Base-by-base conservation (phyloP, 768 basidiomycete genomes). In the Rubroboletus pulcherrimus region DNA sequence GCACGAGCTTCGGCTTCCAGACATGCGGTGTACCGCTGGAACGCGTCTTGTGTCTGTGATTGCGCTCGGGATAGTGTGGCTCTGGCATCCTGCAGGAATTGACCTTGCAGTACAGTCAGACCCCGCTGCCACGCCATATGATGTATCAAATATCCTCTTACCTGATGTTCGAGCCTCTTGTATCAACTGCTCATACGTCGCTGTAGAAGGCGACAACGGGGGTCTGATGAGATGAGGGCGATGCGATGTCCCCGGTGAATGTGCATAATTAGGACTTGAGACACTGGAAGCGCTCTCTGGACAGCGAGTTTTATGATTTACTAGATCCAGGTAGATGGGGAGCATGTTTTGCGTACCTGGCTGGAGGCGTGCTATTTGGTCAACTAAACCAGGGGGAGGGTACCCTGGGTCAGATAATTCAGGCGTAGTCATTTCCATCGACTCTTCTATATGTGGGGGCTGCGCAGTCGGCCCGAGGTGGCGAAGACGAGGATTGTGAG, bases 401-500 rank as follows among this genome's bases (percentile, higher is more conserved):
- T 71, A 71, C 29, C 70, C 72, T 53, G 66, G 56, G 60, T 71
- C 70, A 21, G 71, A 73, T 44, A 71, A 56, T 53, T 71, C 70
- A 38, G 70, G 70, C 51, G 70, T 71, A 47, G 70, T 68, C 47
- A 71, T 19, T 31, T 71, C 70, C 70, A 71, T 71, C 35, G 70
- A 62, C 5, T 71, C 70, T 46, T 71, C 70, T 56, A 73, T 68
- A 54, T 66, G 70, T 17, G 71, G 58, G 15, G 61, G 71, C 42
- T 71, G 70, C 48, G 61, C 66, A 45, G 53, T 58, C 45, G 71
- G 66, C 42, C 70, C 70, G 50, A 71, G 70, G 57, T 84, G 84
- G 54, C 89, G 85, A 41, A 91, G 78, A 39, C 89, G 85, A 49
- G 89, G 89, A 65, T 91, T 91, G 67, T 91, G 89, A 51, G 87